These are phyloP conservation scores for Pichia sp. DNA, from an alignment of 1,139 yeast genomes.

Conservation along the genomic window DNA sequence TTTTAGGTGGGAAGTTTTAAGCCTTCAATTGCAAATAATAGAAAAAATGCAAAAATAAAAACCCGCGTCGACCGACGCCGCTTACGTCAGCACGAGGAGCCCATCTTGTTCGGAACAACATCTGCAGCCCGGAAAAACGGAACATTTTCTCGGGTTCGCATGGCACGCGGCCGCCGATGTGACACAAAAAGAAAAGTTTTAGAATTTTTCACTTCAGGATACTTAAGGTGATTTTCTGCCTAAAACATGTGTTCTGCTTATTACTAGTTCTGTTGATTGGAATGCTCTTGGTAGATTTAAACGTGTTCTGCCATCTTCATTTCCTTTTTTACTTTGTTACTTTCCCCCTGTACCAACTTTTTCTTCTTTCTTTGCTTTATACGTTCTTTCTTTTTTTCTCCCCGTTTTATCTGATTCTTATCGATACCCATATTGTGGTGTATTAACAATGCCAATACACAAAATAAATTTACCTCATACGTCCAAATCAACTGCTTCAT, in stretches of 20 bases:
- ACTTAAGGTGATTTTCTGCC: not conserved
- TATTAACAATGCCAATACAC: constrained; percentile 10
- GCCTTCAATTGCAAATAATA: not conserved
- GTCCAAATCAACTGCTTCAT: not conserved
- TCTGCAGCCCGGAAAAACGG: not conserved
- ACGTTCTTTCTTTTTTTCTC: not conserved
- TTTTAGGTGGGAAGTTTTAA: too few species aligned
- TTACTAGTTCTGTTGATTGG: not conserved
- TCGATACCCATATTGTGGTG: not conserved
- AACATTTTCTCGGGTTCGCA: not conserved
- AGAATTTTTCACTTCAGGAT: not conserved
- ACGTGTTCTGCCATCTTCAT: not conserved
- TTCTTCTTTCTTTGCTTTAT: not conserved
- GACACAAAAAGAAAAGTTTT: not conserved
- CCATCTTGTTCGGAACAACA: too few species aligned
- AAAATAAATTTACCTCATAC: constrained; percentile 9
- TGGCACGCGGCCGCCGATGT: not conserved
- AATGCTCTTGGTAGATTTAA: too few species aligned
- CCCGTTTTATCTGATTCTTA: not conserved
- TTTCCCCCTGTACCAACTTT: too few species aligned
- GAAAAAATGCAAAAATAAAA: too few species aligned
- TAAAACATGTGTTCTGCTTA: not conserved
- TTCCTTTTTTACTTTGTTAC: too few species aligned
- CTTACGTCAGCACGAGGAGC: too few species aligned
- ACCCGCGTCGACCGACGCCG: not conserved